phyloP scores from a whole-genome alignment of 1,139 yeast genomes.

The Kodamaea plutei region DNA sequence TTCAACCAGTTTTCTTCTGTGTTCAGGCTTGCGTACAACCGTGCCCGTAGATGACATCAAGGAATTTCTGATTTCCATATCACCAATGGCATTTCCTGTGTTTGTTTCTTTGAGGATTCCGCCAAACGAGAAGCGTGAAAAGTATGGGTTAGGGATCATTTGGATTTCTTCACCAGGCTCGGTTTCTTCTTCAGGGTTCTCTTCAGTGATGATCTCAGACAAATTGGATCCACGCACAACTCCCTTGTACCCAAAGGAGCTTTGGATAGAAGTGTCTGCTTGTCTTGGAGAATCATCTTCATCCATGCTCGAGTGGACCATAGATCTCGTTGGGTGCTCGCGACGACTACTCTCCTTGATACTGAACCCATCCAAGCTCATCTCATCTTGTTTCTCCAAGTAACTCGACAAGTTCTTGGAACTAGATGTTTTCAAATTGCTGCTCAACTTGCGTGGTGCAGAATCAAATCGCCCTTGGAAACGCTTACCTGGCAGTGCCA shows the following conservation, averaged over 20 bases:
- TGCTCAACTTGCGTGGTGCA: conserved; percentile 21
- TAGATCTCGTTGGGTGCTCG: not conserved
- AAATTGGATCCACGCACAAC: conserved; percentile 22
- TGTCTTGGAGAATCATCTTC: not conserved
- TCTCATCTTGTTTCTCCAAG: conserved; percentile 12
- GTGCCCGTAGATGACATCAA: conserved; percentile 26
- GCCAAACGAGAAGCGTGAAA: conserved; percentile 42
- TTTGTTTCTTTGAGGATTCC: conserved; percentile 21
- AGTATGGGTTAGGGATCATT: conserved; percentile 43
- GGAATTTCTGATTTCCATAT: conserved; percentile 26
- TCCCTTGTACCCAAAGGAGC: conserved; percentile 19
- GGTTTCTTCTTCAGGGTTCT: conserved; percentile 6
- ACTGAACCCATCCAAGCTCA: conserved; percentile 6
- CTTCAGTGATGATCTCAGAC: conserved; percentile 7
- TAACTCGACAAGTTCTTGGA: conserved; percentile 41
- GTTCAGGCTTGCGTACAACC: conserved; percentile 22
- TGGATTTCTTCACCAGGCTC: conserved; percentile 4
- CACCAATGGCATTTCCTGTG: conserved; percentile 17
- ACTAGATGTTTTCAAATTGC: conserved; percentile 40
- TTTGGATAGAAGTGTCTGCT: conserved; percentile 1
- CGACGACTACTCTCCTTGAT: conserved; percentile 1
- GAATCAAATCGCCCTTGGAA: conserved; percentile 22
- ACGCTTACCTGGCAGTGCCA: conserved; percentile 27
- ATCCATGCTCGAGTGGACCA: not conserved
- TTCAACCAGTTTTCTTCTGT: conserved; percentile 2